Conservation (phyloP, 257 asterid genomes). For the Solanum bulbocastanum region DNA sequence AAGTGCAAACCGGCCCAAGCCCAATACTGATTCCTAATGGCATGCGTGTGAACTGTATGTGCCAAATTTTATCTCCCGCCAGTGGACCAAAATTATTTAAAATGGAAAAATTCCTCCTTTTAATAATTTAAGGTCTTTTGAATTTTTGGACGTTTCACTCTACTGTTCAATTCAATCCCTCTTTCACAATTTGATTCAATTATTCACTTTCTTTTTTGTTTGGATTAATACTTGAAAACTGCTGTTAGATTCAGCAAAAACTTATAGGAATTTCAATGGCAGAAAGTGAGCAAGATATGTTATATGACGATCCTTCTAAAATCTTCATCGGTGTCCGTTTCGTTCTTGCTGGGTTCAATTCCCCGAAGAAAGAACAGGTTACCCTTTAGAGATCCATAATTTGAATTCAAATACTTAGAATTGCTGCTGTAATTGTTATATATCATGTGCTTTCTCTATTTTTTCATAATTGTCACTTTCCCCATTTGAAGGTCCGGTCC, state of each 20-base stretch:
- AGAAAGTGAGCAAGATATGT: constrained; percentile 1
- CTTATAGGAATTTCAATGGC: background rate
- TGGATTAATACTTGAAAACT: background rate
- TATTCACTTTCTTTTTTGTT: too few relatives aligned
- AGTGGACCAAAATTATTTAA: background rate
- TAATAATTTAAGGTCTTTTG: too few relatives aligned
- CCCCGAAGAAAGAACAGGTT: constrained; percentile 39
- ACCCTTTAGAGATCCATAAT: background rate
- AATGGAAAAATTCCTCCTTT: background rate
- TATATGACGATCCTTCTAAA: constrained; percentile 20
- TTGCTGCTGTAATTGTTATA: background rate
- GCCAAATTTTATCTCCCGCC: background rate
- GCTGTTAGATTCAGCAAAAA: background rate
- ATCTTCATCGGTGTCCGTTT: constrained; percentile 50
- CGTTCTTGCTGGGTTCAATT: constrained; percentile 56
- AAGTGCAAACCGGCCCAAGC: background rate
- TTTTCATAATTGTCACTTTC: background rate
- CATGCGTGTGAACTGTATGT: background rate
- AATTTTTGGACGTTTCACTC: background rate
- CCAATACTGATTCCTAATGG: background rate
- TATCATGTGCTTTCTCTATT: background rate
- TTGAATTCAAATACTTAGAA: background rate
- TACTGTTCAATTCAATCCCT: background rate
- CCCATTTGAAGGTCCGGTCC: constrained; percentile 34
- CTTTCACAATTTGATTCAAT: background rate